Evolutionary conservation across 2,329 filamentous ascomycete genomes (phyloP).

Genomic region (Nemania sp.): DNA sequence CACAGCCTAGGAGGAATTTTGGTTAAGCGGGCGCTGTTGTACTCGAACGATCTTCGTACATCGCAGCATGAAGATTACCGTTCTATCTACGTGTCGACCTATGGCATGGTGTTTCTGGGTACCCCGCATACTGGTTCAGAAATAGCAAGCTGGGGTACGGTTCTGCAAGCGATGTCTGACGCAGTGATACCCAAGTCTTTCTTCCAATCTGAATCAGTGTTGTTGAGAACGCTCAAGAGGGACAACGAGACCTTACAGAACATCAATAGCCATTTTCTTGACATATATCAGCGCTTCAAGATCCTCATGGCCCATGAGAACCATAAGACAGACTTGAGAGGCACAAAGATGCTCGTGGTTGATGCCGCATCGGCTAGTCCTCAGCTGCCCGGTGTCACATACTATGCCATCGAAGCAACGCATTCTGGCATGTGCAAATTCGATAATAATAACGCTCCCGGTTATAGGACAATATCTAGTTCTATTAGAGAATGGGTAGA

Average conservation of each 20-base stretch:
- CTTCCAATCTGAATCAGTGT: slow-evolving; percentile 67
- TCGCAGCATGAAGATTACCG: slow-evolving; percentile 65
- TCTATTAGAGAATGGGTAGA: slow-evolving; percentile 55
- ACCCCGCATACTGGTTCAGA: slow-evolving; percentile 75
- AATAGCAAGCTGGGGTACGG: slow-evolving; percentile 66
- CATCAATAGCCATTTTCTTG: slow-evolving; percentile 73
- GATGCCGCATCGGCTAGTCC: slow-evolving; percentile 72
- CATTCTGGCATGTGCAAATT: slow-evolving; percentile 49
- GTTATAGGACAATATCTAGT: slow-evolving; percentile 59
- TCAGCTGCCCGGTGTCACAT: slow-evolving; percentile 68
- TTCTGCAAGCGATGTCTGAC: slow-evolving; percentile 69
- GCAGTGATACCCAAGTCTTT: slow-evolving; percentile 67
- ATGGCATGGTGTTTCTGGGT: slow-evolving; percentile 74
- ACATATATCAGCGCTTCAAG: slow-evolving; percentile 70
- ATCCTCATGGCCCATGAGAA: slow-evolving; percentile 80
- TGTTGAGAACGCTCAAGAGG: slow-evolving; percentile 71
- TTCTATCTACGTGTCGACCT: slow-evolving; percentile 74
- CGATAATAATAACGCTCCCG: slow-evolving; percentile 62
- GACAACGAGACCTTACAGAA: slow-evolving; percentile 75
- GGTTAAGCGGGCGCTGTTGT: slow-evolving; percentile 69
- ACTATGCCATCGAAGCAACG: slow-evolving; percentile 62
- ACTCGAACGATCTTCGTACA: slow-evolving; percentile 64
- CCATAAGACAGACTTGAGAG: slow-evolving; percentile 69
- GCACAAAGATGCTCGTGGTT: slow-evolving; percentile 66
- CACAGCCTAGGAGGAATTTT: slow-evolving; percentile 76